Base-by-base conservation (phyloP, 352 stramenopile genomes). In the Phytophthora citrophthora region DNA sequence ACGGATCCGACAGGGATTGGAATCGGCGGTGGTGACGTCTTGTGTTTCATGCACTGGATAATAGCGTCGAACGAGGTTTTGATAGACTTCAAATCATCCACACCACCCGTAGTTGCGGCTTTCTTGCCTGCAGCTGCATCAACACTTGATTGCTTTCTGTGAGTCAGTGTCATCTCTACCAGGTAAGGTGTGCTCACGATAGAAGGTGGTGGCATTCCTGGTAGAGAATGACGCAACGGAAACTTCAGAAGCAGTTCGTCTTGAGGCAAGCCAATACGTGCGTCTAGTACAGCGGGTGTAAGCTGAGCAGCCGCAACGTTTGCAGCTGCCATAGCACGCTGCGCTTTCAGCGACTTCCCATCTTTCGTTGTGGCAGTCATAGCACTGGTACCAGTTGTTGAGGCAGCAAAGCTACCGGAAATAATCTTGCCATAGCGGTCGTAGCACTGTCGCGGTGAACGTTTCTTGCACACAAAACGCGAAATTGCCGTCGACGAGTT, bases 381-480 rank as follows among this genome's bases (percentile, higher is more conserved):
- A 36, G 29, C 29, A 18, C 24, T 44, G 43, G 36, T 39, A 29
- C 41, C 23, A 18, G 18, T 62, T 20, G 48, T 58, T 4, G 51
- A 70, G 1, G 55, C 54, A 36, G 72, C 43, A 15, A 87, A 38
- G 27, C 69, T 80, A 1, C 76, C 74, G 2, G 85, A 90, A n/a
- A 94, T 87, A 48, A 94, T 84, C 64, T 93, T 94, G 13, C 82
- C 81, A 38, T 94, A 94, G 8, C 86, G 86, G 32, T 96, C 88
- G 47, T 93, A 94, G 59, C 88, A 96, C 76, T 96, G 88, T 13
- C 88, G 79, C 6, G 88, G 84, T 16, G 88, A 89, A 5, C 86
- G 81, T 54, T 90, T 91, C 45, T 87, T 83, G 61, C 74, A 88
- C 24, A 86, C 85, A 65, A 88, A 93, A 1, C 82, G 76, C 29